Evolutionary conservation across 2,329 filamentous ascomycete genomes (phyloP), one percentile per base, ranked within the genome.

Genomic region (Clarireedia paspali): DNA sequence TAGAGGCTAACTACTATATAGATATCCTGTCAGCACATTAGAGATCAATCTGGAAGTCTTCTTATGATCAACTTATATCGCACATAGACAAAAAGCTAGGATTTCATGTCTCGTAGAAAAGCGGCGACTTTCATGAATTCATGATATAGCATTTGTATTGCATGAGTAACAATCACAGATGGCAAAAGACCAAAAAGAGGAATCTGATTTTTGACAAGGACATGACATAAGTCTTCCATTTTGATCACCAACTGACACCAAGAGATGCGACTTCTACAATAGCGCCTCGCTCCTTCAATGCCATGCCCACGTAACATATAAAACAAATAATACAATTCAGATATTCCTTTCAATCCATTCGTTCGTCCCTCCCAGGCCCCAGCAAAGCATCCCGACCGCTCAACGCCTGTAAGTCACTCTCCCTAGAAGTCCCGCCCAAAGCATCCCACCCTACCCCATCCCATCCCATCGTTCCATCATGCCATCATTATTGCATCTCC

Each of bases 31-130:
- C 66, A 96, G 91, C 74, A 91, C 89, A 45, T 75, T 99, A 64
- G 94, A 99, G 77, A 81, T 99, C 70, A 96, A 97, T 73, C 82
- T 97, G 34, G 92, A 97, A 74, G 83, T 88, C 63, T 95, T 99
- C 80, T 77, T 96, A 74, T 96, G 78, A 71, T 59, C 36, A 56
- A 38, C 23, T 57, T 24, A 38, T 20, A 30, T 40, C 17, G 17
- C 30, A 38, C 17, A 27, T 45, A 47, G 9, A n/a, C 34, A 42
- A 26, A 56, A 40, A 47, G 52, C 52, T n/a, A 39, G 15, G n/a
- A 49, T 14, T 34, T 9, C 23, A 10, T 7, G 20, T 20, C 23
- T 48, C 27, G n/a, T 20, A 17, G 9, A 30, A 17, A 14, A 40
- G 23, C 27, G 38, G 12, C 20, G 38, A 9, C 40, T 52, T 56